Evolutionary conservation across 192 early-diverging fungal genomes (phyloP).

Genomic region (Coemansia sp.): DNA sequence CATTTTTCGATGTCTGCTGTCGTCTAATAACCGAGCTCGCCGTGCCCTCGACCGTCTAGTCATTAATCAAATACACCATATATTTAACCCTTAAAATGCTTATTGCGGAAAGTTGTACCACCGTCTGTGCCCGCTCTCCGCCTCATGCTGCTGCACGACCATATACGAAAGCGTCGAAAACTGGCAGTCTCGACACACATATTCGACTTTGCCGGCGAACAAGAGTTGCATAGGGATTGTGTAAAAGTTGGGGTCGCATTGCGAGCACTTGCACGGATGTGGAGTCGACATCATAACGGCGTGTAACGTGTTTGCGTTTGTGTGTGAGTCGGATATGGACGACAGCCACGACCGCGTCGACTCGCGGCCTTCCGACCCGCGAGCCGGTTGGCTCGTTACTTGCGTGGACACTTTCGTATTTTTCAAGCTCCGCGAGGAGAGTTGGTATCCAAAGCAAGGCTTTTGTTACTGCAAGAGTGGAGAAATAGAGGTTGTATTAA

Average conservation of each 20-base stretch:
- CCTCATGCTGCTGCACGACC: conserved; percentile 38
- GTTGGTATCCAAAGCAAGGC: too few relatives aligned
- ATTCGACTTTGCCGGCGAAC: conserved; percentile 36
- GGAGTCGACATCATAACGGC: conserved; percentile 2
- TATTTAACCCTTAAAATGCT: too few relatives aligned
- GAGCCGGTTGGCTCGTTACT: conserved; percentile 9
- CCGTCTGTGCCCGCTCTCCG: conserved; percentile 41
- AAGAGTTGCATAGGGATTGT: conserved; percentile 33
- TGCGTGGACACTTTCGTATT: conserved; percentile 12
- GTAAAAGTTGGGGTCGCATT: conserved; percentile 54
- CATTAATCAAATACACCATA: neutral
- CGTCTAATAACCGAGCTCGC: conserved; percentile 94
- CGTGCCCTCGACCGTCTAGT: conserved; percentile 51
- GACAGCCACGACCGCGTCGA: conserved; percentile 18
- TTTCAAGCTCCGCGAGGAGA: neutral
- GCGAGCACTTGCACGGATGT: conserved; percentile 42
- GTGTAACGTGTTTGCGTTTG: conserved; percentile 3
- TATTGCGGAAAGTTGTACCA: conserved; percentile 54
- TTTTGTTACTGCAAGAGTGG: too few relatives aligned
- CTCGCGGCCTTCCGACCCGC: conserved; percentile 14
- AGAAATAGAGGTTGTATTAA: neutral
- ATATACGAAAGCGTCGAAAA: conserved; percentile 29
- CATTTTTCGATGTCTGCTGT: conserved; percentile 95
- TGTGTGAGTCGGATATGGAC: conserved; percentile 13
- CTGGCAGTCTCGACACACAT: conserved; percentile 52